Evolutionary conservation across 179 eudicot species (phyloP).

Genomic region (Dionaea muscipula): DNA sequence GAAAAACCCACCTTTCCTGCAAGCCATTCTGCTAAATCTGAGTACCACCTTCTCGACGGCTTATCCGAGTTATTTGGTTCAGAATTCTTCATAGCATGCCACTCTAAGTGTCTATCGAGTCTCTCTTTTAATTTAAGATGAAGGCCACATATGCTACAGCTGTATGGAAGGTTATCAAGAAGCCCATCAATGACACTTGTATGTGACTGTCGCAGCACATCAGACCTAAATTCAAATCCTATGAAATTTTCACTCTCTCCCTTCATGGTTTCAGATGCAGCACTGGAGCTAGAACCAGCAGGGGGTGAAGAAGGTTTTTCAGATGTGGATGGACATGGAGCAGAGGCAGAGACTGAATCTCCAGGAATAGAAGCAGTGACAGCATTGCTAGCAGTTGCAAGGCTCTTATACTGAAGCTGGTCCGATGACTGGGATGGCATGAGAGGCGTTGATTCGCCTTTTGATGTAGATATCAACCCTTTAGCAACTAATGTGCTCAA

Average conservation of each 20-base stretch:
- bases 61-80: conserved; percentile 16
- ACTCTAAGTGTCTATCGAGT: conserved; percentile 69
- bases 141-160: conserved; percentile 62
- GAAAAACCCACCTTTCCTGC: conserved; percentile 31
- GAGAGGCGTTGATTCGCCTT: conserved; percentile 28
- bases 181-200: conserved; percentile 52
- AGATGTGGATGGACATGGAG: conserved; percentile 13
- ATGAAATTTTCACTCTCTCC: conserved; percentile 35
- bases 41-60: conserved; percentile 68
- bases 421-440: conserved; percentile 15
- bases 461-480: conserved; percentile 69
- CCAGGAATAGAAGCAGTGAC: conserved; percentile 16
- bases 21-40: conserved; percentile 44
- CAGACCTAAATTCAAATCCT: conserved; percentile 69
- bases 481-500: conserved; percentile 67
- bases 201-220: conserved; percentile 57
- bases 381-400: conserved; percentile 13
- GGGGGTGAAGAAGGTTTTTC: conserved; percentile 25
- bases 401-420: conserved; percentile 19
- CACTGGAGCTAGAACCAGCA: conserved; percentile 17
- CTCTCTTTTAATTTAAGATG: conserved; percentile 43
- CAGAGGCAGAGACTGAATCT: conserved; percentile 13
- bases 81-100: conserved; percentile 50
- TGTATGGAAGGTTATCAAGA: conserved; percentile 45
- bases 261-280: conserved; percentile 16